These are phyloP conservation scores for Mucor saturninus DNA, from an alignment of 371 early-diverging fungal genomes.

Conservation along the genomic window DNA sequence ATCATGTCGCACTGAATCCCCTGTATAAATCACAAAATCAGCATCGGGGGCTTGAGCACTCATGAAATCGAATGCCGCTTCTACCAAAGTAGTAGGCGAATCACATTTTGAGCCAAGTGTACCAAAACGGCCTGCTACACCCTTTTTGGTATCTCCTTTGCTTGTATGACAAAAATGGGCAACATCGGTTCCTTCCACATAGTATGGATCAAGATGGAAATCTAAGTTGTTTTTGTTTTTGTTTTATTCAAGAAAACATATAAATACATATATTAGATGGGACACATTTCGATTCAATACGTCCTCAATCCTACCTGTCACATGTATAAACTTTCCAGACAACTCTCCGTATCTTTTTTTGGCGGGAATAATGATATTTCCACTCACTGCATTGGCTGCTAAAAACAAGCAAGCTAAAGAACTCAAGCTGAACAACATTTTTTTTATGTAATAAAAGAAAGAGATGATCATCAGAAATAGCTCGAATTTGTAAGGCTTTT, in stretches of 20 bases:
- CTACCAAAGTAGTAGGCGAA: constrained; percentile 35
- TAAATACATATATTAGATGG: too few relatives aligned
- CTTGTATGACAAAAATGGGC: constrained; percentile 31
- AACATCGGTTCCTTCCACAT: constrained; percentile 32
- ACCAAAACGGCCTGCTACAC: constrained; percentile 40
- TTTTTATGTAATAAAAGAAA: background rate
- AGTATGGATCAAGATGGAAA: constrained; percentile 42
- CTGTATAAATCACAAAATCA: constrained; percentile 56
- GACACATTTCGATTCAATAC: too few relatives aligned
- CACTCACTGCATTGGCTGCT: background rate
- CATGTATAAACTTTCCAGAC: constrained; percentile 45
- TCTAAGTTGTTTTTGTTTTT: constrained; percentile 16
- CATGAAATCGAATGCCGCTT: constrained; percentile 41
- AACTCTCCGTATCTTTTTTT: background rate
- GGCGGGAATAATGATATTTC: constrained; percentile 4
- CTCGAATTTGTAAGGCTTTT: too few relatives aligned
- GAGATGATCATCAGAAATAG: background rate
- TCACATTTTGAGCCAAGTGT: constrained; percentile 42
- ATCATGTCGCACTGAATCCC: constrained; percentile 51
- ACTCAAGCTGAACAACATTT: constrained; percentile 1
- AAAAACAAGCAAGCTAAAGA: background rate
- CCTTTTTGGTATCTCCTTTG: constrained; percentile 11
- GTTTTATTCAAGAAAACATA: too few relatives aligned
- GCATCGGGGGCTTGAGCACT: constrained; percentile 30
- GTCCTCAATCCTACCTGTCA: constrained; percentile 39